Base-by-base conservation (phyloP, 179 eudicot species). In the Drosera spatulata region DNA sequence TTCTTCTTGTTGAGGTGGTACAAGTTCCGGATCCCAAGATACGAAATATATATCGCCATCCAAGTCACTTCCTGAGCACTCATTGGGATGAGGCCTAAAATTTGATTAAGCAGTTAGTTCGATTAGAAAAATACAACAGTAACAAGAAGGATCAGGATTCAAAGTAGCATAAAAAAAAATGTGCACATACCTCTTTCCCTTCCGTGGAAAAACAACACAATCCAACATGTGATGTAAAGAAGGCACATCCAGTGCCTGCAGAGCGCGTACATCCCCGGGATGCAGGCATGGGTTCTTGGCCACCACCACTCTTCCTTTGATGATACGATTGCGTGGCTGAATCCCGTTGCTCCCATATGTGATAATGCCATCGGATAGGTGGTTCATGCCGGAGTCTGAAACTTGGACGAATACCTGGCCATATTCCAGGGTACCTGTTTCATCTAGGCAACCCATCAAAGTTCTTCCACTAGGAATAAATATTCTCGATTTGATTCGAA, bases 201-300 rank as follows among this genome's bases (percentile, higher is more conserved):
- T 84, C 64, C 79, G 87, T 7, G 98, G 98, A 68, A 91, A 91
- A 61, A 91, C 98, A 52, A 91, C 85, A 61, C 98, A 91, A 63
- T 91, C 96, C 63, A 85, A 85, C 98, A 91, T 91, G 65, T 88
- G 98, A 50, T 62, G 82, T 76, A 91, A 75, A 41, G 79, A 78
- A 40, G 87, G 87, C 58, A 85, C 87, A 67, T 91, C 71, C 13
- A 91, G 80, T 14, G 96, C 98, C 68, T 7, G 58, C 55, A 91
- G 65, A 63, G 84, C 83, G 65, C 96, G 98, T 11, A 91, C 78
- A 72, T 91, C 98, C 55, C 98, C 98, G 6, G 98, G 98, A 59
- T 91, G 98, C 64, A 91, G 75, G 66, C 98, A 88, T 1, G 98
- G 98, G 79, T 91, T 91, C 74, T 91, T 91, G 7, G 98, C 98